phyloP scores from a whole-genome alignment of 768 basidiomycete species.

The Clavulina sp. region DNA sequence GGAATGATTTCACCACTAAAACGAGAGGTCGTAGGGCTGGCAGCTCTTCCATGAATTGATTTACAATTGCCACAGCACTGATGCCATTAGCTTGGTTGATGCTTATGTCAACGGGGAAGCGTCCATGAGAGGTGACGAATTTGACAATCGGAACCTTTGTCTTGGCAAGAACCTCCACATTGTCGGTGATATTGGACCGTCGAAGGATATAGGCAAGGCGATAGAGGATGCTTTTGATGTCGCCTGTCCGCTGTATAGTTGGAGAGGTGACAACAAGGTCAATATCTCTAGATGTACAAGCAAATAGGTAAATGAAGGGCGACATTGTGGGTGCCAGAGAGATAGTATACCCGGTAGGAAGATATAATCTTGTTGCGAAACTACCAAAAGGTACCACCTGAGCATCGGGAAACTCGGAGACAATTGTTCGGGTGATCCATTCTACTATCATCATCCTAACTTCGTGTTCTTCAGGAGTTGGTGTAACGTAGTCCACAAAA shows the following conservation, averaged over 20 bases:
- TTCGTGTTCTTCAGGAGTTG: constrained; percentile 71
- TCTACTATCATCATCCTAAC: constrained; percentile 55
- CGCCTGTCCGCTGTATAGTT: constrained; percentile 37
- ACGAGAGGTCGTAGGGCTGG: constrained; percentile 71
- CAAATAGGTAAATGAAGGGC: background rate
- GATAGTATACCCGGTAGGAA: constrained; percentile 58
- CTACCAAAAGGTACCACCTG: constrained; percentile 77
- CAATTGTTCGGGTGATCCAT: constrained; percentile 49
- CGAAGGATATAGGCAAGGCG: constrained; percentile 65
- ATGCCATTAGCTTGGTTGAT: constrained; percentile 83
- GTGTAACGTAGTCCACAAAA: constrained; percentile 76
- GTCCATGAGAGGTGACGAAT: constrained; percentile 63
- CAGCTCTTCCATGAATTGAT: constrained; percentile 56
- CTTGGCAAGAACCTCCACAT: constrained; percentile 77
- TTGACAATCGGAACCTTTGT: constrained; percentile 96
- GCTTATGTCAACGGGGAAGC: constrained; percentile 83
- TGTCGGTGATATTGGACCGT: constrained; percentile 51
- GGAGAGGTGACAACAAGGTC: constrained; percentile 80
- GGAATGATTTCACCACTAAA: constrained; percentile 77
- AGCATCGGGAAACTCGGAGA: constrained; percentile 57
- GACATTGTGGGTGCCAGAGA: background rate
- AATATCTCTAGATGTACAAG: constrained; percentile 49
- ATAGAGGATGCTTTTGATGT: constrained; percentile 53
- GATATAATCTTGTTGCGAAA: constrained; percentile 82
- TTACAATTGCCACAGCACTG: constrained; percentile 59